Evolutionary conservation across 768 basidiomycete species (phyloP).

Genomic region (Candolleomyces eurysporus): DNA sequence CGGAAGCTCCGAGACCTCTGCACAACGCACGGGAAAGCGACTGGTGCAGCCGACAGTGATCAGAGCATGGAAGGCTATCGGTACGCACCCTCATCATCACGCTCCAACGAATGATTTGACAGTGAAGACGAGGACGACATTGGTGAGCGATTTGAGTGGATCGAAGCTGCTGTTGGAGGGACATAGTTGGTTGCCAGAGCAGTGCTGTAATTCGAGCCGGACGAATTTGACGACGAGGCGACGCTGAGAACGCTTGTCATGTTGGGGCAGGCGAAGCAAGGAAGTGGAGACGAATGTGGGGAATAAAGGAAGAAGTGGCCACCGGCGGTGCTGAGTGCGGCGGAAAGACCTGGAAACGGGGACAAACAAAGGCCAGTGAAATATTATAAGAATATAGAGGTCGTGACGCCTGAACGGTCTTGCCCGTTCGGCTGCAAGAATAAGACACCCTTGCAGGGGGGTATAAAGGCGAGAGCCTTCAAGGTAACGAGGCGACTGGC

Average conservation of each 20-base stretch:
- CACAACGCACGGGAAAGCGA: neutral
- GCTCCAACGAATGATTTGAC: slow-evolving; percentile 52
- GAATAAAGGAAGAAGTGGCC: neutral
- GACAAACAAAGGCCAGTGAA: neutral
- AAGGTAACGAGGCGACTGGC: neutral
- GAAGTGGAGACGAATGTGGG: neutral
- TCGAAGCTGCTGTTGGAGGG: slow-evolving; percentile 37
- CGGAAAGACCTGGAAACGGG: slow-evolving; percentile 1
- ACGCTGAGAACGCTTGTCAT: slow-evolving; percentile 20
- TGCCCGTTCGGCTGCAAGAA: no score
- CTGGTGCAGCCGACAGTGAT: neutral
- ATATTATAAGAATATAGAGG: neutral
- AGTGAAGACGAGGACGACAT: slow-evolving; percentile 34
- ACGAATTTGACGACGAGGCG: slow-evolving; percentile 32
- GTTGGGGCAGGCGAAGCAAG: neutral
- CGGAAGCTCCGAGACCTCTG: neutral
- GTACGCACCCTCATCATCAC: slow-evolving; percentile 62
- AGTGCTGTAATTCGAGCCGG: slow-evolving; percentile 30
- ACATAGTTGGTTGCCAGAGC: slow-evolving; percentile 24
- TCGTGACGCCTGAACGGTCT: neutral
- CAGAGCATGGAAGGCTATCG: neutral
- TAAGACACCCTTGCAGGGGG: neutral
- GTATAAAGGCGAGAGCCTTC: neutral
- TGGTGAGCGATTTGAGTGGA: slow-evolving; percentile 32
- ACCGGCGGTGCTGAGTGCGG: neutral